Percentiles rank a stretch among this genome's conserved stretches.
These are phyloP conservation scores for Tritrichomonas foetus DNA, from an alignment of 208 protist species.

Conservation along the genomic window DNA sequence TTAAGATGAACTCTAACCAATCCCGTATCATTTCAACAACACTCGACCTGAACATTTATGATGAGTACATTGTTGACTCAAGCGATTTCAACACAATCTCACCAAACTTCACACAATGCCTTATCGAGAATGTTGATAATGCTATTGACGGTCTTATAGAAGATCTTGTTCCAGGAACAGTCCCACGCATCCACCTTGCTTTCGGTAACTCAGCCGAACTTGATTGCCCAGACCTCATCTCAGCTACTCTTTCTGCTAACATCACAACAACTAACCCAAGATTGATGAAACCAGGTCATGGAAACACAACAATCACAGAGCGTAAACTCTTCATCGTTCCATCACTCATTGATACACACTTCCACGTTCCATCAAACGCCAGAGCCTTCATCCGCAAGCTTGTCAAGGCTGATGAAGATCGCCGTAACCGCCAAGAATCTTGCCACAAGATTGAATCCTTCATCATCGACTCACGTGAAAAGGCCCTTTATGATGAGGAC, in stretches of 20 bases:
- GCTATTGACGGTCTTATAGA: not conserved
- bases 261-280: not conserved
- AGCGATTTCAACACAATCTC: not conserved
- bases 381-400: not conserved
- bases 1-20: not conserved
- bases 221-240: not conserved
- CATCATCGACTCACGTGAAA: not conserved
- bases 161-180: not conserved
- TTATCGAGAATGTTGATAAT: not conserved
- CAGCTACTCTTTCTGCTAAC: not conserved
- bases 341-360: not conserved
- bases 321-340: not conserved
- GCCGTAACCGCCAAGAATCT: not conserved
- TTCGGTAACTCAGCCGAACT: not conserved
- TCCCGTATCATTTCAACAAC: not conserved
- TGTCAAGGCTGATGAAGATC: not conserved
- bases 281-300: too few species aligned
- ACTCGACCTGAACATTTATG: not conserved
- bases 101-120: not conserved
- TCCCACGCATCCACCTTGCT: not conserved
- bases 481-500: not conserved
- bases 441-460: not conserved
- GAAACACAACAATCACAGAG: not conserved
- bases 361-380: not conserved
- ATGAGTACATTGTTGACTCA: not conserved